Evolutionary conservation across 306 rosid genomes (phyloP).

Genomic region (Vigna nakashimae): DNA sequence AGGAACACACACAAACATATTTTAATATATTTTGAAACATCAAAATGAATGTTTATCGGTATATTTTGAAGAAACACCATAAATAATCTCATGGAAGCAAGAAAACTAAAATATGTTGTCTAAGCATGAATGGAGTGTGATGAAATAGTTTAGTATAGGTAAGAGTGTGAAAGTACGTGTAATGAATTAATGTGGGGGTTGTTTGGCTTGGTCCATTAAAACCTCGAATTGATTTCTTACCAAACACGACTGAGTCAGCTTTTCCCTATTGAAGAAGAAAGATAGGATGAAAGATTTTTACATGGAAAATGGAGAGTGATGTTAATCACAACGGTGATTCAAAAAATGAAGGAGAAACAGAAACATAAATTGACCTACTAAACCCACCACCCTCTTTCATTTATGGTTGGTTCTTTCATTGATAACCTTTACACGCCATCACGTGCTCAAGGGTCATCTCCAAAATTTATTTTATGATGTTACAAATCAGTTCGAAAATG

Average conservation of each 20-base stretch:
- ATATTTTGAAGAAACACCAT: no score
- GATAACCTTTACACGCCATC: background rate
- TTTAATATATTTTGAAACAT: no score
- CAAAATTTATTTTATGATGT: background rate
- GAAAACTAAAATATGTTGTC: no score
- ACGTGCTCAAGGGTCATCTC: background rate
- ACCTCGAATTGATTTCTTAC: slow-evolving; percentile 25
- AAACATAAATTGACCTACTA: slow-evolving; percentile 27
- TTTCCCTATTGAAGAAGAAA: slow-evolving; percentile 28
- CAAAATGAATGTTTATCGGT: no score
- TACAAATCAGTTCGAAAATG: no score
- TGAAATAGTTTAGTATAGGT: no score
- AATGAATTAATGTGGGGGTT: background rate
- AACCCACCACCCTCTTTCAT: background rate
- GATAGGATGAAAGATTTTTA: background rate
- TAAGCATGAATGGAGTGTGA: no score
- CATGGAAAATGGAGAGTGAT: slow-evolving; percentile 1
- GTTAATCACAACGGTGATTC: background rate
- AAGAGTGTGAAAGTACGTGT: background rate
- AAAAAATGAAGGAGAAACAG: background rate
- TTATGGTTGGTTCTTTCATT: slow-evolving; percentile 24
- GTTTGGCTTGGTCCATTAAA: slow-evolving; percentile 24
- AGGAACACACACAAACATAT: background rate
- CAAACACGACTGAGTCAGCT: slow-evolving; percentile 32
- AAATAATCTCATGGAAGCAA: no score